phyloP scores from a whole-genome alignment of 169 alveolate genomes.

The Plasmodium vivax region DNA sequence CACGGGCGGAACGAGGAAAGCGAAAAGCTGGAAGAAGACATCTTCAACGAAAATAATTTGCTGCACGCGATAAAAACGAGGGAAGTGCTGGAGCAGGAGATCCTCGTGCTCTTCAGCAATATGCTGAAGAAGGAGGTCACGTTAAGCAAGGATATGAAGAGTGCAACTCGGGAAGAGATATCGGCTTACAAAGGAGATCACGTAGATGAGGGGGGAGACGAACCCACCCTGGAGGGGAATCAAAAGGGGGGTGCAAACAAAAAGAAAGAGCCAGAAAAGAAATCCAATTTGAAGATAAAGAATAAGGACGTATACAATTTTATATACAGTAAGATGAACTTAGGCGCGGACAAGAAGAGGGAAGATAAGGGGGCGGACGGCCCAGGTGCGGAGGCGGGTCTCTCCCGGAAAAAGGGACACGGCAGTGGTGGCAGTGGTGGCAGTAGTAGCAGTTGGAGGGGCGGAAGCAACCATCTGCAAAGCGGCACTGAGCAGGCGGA shows the following conservation, averaged over 20 bases:
- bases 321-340: constrained; percentile 36
- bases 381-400: not conserved
- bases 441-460: not conserved
- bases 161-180: not conserved
- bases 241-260: not conserved
- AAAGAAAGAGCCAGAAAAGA: not conserved
- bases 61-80: constrained; percentile 45
- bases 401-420: not conserved
- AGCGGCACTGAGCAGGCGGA: not conserved
- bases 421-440: not conserved
- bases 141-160: constrained; percentile 27
- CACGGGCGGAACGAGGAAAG: not conserved
- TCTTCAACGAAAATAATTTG: constrained; percentile 41
- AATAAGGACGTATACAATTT: constrained; percentile 35
- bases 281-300: constrained; percentile 16
- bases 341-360: not conserved
- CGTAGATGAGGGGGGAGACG: not conserved
- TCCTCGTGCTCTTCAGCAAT: constrained; percentile 32
- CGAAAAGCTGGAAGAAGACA: constrained; percentile 38
- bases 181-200: not conserved
- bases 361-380: not conserved
- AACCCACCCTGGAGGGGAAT: not conserved
- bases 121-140: constrained; percentile 51
- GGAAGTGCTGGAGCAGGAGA: constrained; percentile 47
- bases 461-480: not conserved